Conservation (phyloP, 257 asterid genomes). For the Dorcoceras hygrometricum region DNA sequence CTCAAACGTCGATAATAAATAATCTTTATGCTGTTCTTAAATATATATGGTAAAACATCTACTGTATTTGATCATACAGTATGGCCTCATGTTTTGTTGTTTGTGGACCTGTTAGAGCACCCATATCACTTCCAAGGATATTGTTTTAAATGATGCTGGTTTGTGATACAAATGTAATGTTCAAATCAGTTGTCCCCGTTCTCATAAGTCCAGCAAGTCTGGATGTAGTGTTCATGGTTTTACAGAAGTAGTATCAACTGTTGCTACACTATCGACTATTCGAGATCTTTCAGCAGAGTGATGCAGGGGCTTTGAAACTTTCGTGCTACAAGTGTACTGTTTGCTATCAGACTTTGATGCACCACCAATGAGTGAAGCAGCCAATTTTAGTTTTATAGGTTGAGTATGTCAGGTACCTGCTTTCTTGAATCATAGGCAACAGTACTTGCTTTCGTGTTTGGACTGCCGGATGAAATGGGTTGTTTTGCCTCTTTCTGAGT, state of each 20-base stretch:
- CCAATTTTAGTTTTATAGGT: conserved; percentile 81
- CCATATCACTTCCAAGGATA: conserved; percentile 31
- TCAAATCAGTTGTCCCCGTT: conserved; percentile 61
- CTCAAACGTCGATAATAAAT: neutral
- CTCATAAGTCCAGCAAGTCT: conserved; percentile 87
- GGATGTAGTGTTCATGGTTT: conserved; percentile 69
- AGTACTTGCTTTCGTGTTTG: conserved; percentile 40
- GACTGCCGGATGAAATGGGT: conserved; percentile 36
- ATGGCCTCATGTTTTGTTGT: too few relatives aligned
- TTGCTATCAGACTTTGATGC: conserved; percentile 52
- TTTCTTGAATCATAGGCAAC: conserved; percentile 54
- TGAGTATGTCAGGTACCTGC: conserved; percentile 58
- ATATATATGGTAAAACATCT: neutral
- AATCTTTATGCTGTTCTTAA: neutral
- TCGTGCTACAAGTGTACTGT: conserved; percentile 42
- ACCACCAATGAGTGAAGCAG: conserved; percentile 91
- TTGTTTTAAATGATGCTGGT: too few relatives aligned
- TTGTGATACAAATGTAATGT: too few relatives aligned
- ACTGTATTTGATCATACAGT: conserved; percentile 23
- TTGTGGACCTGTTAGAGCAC: conserved; percentile 23
- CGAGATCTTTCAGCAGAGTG: conserved; percentile 48
- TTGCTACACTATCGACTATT: conserved; percentile 28
- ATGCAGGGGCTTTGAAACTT: conserved; percentile 39
- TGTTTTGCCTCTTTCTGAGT: conserved; percentile 52
- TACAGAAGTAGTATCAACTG: conserved; percentile 36